Conservation (phyloP, 352 stramenopile species). For the Saprolegnia parasitica region DNA sequence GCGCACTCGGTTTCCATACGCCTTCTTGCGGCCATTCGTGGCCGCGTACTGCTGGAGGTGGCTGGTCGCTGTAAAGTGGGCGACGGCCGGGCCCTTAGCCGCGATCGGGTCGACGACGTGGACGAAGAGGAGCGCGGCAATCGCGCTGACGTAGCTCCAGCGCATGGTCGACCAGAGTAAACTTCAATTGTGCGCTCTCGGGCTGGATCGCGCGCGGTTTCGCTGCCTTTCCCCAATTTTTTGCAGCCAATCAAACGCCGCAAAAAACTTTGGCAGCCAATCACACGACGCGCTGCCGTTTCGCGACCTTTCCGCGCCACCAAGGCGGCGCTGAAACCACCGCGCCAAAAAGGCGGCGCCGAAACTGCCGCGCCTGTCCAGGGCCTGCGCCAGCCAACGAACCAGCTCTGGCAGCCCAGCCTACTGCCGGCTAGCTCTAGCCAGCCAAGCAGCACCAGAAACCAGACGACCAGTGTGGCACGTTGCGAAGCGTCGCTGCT, state of each 20-base stretch:
- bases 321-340: neutral
- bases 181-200: neutral
- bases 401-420: neutral
- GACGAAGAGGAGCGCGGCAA: neutral
- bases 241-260: neutral
- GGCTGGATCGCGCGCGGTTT: neutral
- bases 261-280: conserved; percentile 13
- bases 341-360: neutral
- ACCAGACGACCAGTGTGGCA: no score
- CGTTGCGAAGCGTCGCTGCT: no score
- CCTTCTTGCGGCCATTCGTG: neutral
- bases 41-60: neutral
- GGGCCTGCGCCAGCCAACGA: neutral
- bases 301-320: neutral
- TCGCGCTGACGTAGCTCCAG: neutral
- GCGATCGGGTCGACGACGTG: neutral
- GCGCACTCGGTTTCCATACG: neutral
- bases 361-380: neutral
- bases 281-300: neutral
- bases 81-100: no score
- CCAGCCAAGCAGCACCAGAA: no score
- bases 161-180: neutral
- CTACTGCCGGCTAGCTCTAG: neutral
- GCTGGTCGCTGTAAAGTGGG: no score
- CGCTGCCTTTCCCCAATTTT: neutral